Conservation (phyloP, 1,284 basidiomycete species). For the Tilletia horrida region DNA sequence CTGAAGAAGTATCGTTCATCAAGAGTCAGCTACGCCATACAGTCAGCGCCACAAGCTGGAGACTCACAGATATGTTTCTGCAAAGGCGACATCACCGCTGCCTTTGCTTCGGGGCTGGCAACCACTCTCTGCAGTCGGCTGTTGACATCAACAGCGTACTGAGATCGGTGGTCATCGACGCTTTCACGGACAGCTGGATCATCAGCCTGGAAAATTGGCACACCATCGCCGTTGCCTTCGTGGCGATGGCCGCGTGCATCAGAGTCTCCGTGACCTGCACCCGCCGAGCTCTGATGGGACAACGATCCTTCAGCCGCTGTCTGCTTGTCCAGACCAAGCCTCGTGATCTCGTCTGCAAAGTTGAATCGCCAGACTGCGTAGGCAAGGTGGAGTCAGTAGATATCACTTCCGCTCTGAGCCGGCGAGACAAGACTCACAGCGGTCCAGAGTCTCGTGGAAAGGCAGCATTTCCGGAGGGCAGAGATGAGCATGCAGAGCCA, state of each 20-base stretch:
- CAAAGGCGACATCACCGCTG: conserved; percentile 10
- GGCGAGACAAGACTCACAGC: conserved; percentile 41
- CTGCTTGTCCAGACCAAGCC: conserved; percentile 37
- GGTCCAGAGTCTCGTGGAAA: conserved; percentile 85
- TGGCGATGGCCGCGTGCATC: background rate
- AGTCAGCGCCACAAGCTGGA: background rate
- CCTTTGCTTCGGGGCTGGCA: conserved; percentile 4
- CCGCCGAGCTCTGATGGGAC: background rate
- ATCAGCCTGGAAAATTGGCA: background rate
- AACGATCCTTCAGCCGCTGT: background rate
- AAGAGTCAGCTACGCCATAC: too few relatives aligned
- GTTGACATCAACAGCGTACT: conserved; percentile 16
- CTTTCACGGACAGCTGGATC: background rate
- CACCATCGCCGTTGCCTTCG: background rate
- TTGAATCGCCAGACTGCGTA: conserved; percentile 73
- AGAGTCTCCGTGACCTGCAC: background rate
- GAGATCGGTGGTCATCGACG: background rate
- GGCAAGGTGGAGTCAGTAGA: background rate
- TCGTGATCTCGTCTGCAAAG: conserved; percentile 75
- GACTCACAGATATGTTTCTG: conserved; percentile 14
- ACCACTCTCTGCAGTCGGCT: conserved; percentile 12
- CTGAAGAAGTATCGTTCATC: background rate
- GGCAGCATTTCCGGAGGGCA: conserved; percentile 81
- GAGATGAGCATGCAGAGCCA: conserved; percentile 75
- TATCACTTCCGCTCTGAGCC: conserved; percentile 17